Percentiles rank a stretch among this genome's conserved stretches.
Evolutionary conservation across 331 rosid species (phyloP).

Genomic region (Pyracantha coccinea): DNA sequence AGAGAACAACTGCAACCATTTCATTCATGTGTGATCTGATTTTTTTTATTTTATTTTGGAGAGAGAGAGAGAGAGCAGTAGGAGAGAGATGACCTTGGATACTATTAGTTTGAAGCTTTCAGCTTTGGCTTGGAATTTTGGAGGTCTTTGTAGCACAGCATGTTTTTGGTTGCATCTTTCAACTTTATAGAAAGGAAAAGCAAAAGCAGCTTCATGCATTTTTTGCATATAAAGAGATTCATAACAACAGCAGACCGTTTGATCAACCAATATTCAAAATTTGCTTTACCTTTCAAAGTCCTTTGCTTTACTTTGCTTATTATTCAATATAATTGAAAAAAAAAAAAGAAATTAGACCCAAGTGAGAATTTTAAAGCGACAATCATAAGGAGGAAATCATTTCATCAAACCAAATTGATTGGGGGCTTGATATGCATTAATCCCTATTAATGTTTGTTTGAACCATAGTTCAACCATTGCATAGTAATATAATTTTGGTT

Average conservation of each 20-base stretch:
- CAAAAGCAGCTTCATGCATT: slow-evolving; percentile 35
- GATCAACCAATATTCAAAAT: slow-evolving; percentile 24
- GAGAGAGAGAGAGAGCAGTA: too few relatives aligned
- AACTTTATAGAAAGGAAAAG: slow-evolving; percentile 69
- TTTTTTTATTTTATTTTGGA: background rate
- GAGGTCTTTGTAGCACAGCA: slow-evolving; percentile 4
- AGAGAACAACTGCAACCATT: slow-evolving; percentile 15
- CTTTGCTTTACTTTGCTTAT: slow-evolving; percentile 1
- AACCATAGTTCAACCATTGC: background rate
- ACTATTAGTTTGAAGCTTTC: background rate
- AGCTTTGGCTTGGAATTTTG: slow-evolving; percentile 9
- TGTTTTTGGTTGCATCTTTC: slow-evolving; percentile 40
- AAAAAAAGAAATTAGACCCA: background rate
- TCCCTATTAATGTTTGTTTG: background rate
- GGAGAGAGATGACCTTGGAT: slow-evolving; percentile 9
- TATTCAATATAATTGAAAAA: too few relatives aligned
- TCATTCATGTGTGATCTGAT: background rate
- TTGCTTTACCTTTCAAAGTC: slow-evolving; percentile 17
- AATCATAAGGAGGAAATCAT: background rate
- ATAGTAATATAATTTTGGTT: background rate
- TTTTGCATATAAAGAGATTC: slow-evolving; percentile 37
- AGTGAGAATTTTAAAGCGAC: background rate
- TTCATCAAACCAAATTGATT: background rate
- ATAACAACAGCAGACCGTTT: slow-evolving; percentile 50
- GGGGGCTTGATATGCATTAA: background rate